Percentiles rank a stretch among this genome's conserved stretches.
phyloP scores from a whole-genome alignment of 768 basidiomycete species.

The Suillus placidus region DNA sequence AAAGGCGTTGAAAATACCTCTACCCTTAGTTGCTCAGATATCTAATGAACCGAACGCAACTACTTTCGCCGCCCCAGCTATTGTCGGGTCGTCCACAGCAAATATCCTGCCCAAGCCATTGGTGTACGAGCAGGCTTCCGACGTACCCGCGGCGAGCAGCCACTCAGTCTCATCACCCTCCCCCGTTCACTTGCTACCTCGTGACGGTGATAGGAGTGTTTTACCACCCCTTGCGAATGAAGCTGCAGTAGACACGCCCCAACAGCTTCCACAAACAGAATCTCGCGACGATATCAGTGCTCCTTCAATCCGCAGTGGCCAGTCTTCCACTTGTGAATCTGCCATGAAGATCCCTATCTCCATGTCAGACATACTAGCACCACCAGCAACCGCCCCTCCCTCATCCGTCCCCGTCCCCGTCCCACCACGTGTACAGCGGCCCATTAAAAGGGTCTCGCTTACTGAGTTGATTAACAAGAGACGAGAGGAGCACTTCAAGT shows the following conservation, averaged over 20 bases:
- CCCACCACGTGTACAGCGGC: constrained; percentile 26
- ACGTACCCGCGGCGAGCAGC: too few species aligned
- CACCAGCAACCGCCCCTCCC: constrained; percentile 10
- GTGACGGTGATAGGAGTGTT: background rate
- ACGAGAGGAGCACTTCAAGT: constrained; percentile 13
- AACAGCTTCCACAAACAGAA: background rate
- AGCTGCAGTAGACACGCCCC: too few species aligned
- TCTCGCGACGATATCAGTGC: background rate
- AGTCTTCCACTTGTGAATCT: background rate
- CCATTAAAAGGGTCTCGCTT: constrained; percentile 19
- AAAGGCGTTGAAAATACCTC: background rate
- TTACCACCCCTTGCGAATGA: background rate
- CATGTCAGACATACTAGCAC: background rate
- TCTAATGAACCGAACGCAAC: background rate
- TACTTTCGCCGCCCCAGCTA: background rate
- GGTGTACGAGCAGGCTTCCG: background rate
- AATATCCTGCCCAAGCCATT: background rate
- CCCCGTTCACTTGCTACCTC: background rate
- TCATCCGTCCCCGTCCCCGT: constrained; percentile 16
- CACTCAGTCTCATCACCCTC: background rate
- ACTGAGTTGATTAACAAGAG: constrained; percentile 26
- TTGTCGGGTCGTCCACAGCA: background rate
- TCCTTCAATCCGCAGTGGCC: background rate
- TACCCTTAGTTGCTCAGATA: background rate
- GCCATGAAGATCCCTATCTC: background rate